A percentile compares a stretch with the other conserved stretches of the same genome.
phyloP scores from a whole-genome alignment of 2,329 filamentous ascomycete genomes.

The Cercospora brassicicola region DNA sequence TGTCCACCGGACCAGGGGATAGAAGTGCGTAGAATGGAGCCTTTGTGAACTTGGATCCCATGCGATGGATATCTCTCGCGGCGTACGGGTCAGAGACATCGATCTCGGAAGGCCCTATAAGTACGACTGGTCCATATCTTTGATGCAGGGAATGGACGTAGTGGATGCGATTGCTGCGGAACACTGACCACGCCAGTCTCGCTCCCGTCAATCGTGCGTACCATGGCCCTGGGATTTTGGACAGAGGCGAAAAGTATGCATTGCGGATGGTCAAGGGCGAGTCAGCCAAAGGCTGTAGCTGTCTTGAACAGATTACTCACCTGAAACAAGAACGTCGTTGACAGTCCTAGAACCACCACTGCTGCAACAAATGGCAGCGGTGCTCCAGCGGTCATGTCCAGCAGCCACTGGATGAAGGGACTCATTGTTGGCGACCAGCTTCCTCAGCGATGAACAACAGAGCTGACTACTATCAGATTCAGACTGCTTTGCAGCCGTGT shows the following conservation, averaged over 20 bases:
- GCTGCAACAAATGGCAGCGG: slow-evolving; percentile 5
- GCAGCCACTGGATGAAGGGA: neutral
- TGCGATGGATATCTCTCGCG: neutral
- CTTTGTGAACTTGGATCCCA: neutral
- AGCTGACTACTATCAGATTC: neutral
- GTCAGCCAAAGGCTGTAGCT: neutral
- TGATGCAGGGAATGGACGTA: slow-evolving; percentile 47
- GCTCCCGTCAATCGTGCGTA: slow-evolving; percentile 49
- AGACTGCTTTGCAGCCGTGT: neutral
- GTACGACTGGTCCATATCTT: slow-evolving; percentile 51
- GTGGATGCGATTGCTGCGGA: slow-evolving; percentile 40
- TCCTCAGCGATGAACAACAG: neutral
- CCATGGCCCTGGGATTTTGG: slow-evolving; percentile 43
- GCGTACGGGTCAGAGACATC: neutral
- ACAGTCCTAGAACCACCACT: neutral
- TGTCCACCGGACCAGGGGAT: neutral
- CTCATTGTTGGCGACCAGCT: neutral
- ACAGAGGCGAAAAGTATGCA: slow-evolving; percentile 8
- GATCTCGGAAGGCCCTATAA: slow-evolving; percentile 35
- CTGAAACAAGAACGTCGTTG: neutral
- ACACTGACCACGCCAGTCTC: slow-evolving; percentile 45
- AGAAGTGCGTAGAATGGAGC: neutral
- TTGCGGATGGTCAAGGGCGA: neutral
- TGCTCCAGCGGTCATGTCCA: neutral
- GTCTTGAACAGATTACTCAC: neutral